Evolutionary conservation across 140 eudicot genomes (phyloP), one percentile per base, ranked within the genome.

Genomic region (Senecio squalidus): DNA sequence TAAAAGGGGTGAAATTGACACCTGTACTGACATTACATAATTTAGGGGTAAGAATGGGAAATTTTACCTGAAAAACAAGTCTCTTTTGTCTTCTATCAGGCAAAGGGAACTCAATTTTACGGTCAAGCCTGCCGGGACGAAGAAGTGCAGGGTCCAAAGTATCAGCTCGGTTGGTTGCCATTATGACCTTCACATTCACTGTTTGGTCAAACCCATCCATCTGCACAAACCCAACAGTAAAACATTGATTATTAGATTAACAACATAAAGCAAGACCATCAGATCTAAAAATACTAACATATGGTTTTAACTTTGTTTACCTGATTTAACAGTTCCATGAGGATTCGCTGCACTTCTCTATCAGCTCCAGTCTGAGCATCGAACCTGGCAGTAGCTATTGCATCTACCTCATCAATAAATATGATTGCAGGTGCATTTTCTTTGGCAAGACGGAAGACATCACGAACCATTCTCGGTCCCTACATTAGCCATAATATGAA

Each of bases 391-490:
- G 97, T 91, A 28, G 98, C 98, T 36, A 91, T 91, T 34, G 98
- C 98, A 78, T 91, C 98, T 3, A 91, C 98, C 82, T 91, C 98
- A 59, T 91, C 98, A 25, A 91, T 91, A 66, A 90, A 90, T 59
- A 90, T 85, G n/a, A 90, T 85, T 16, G 97, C 97, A 52, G 97
- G 97, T 0, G 97, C 97, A 44, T 89, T 89, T 72, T 89, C 97
- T 74, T 89, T 89, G 11, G 97, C 95, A 24, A 85, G 93, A 9
- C 95, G 95, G 40, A 89, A 89, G 27, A 89, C 95, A 69, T 90
- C 98, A 76, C 98, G 98, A 28, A 90, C 98, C 98, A 90, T 90
- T 51, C 98, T 58, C 0, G 97, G 97, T 18, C 97, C 97, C 95
- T 90, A 53, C 55, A 67, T 9, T 43, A 20, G 28, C 1, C 57